Evolutionary conservation across 2,329 filamentous ascomycete genomes (phyloP), one percentile per base, ranked within the genome.

Genomic region (Stylonectria norvegica): DNA sequence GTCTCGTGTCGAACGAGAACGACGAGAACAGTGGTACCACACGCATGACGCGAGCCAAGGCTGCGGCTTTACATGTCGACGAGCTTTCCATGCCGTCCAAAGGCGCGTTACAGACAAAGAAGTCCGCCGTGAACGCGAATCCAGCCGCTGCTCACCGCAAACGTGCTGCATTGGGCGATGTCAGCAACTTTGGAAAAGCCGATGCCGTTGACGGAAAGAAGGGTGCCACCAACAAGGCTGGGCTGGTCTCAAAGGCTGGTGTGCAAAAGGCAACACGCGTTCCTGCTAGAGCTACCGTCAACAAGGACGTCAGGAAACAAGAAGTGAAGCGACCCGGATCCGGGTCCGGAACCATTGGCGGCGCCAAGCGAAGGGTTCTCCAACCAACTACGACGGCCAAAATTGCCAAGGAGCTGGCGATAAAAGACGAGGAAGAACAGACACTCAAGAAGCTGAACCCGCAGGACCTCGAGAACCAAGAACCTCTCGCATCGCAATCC

Each of bases 11-110:
- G 52, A 93, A 94, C 67, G 90, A 96, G 74, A 96, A 96, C 64
- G 91, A 96, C 65, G 93, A 96, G 73, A 95, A 95, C 65, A 78
- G 69, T 50, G 70, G 74, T 43, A 82, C 86, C 47, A 88, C 86
- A 69, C 89, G 90, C 70, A 73, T 96, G 64, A 97, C 93, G 58
- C 82, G 93, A 70, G 90, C 93, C 53, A 96, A 97, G 72, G 83
- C 89, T 37, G 88, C 89, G 43, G 85, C 86, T 34, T 75, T 78
- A 78, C 75, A 71, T 60, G 77, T 73, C 54, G 83, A 84, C 54
- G 85, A 85, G 57, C 64, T 72, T 14, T 64, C 73, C 25, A 73
- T 77, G 57, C 68, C 75, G 20, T 57, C 71, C 38, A 79, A 79
- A 61, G 84, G 83, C 58, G 72, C 80, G 19, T 66, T 88, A 36